These are phyloP conservation scores for Mantamonas sphyraenae DNA, from an alignment of 78 protist species.

Conservation along the genomic window DNA sequence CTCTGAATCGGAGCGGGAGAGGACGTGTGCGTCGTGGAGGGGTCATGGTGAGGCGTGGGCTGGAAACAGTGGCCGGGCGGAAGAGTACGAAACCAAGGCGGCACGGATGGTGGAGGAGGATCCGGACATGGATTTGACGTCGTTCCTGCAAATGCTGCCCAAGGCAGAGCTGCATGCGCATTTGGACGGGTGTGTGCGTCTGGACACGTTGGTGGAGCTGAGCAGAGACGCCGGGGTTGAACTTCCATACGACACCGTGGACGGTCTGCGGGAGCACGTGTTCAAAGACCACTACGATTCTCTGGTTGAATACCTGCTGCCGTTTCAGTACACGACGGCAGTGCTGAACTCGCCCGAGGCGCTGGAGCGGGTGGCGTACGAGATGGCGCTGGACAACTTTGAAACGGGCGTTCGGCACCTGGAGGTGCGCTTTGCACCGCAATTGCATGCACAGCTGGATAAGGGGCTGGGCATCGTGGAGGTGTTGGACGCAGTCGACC, in stretches of 20 bases:
- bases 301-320: conserved; percentile 14
- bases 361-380: conserved; percentile 27
- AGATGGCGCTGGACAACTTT: conserved; percentile 22
- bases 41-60: no score
- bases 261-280: conserved; percentile 2
- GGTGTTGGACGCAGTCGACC: no score
- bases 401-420: neutral
- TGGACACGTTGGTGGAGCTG: conserved; percentile 25
- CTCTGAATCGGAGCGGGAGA: no score
- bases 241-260: conserved; percentile 20
- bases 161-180: conserved; percentile 26
- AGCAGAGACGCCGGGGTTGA: conserved; percentile 4
- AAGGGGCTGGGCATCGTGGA: no score
- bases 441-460: no score
- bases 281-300: conserved; percentile 9
- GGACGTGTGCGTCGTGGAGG: no score
- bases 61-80: no score
- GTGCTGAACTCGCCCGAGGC: conserved; percentile 14
- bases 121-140: no score
- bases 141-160: no score
- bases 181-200: conserved; percentile 31
- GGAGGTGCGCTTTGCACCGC: conserved; percentile 28
- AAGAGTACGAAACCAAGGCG: no score
- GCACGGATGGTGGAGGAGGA: no score
- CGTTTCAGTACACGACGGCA: neutral